Evolutionary conservation across 2,329 filamentous ascomycete species (phyloP).

Genomic region (Dactylellina drechsleri): DNA sequence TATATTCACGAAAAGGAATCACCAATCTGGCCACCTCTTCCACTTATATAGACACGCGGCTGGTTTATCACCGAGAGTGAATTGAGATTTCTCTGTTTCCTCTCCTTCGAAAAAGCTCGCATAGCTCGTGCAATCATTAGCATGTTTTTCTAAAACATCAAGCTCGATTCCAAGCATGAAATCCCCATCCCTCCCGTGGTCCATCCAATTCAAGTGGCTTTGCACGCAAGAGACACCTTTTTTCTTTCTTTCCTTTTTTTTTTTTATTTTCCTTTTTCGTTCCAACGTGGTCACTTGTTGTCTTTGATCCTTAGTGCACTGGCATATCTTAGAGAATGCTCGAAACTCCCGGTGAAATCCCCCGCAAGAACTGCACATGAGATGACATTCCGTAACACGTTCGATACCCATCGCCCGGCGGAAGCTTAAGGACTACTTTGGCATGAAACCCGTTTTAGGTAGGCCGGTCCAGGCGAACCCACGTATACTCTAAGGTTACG

Average conservation of each 20-base stretch:
- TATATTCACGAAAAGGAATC: constrained; percentile 1
- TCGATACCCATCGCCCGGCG: constrained; percentile 24
- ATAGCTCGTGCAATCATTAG: neutral
- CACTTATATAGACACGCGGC: constrained; percentile 29
- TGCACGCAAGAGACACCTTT: constrained; percentile 39
- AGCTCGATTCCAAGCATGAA: neutral
- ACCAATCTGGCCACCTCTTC: constrained; percentile 15
- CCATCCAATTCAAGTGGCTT: neutral
- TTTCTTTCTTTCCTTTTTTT: neutral
- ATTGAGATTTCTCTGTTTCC: too few relatives aligned
- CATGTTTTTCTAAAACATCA: neutral
- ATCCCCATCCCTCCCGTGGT: neutral
- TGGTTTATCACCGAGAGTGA: neutral
- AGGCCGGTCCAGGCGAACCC: neutral
- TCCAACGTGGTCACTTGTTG: constrained; percentile 30
- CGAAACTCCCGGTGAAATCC: neutral
- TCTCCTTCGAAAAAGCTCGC: neutral
- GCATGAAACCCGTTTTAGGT: constrained; percentile 49
- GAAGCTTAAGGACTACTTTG: constrained; percentile 12
- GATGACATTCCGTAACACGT: constrained; percentile 18
- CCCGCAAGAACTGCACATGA: constrained; percentile 13
- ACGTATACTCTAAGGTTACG: too few relatives aligned
- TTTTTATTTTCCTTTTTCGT: too few relatives aligned
- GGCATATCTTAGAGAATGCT: neutral
- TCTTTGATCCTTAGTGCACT: neutral